Evolutionary conservation across 1,139 yeast species (phyloP).

Genomic region (Blastobotrys indianensis): DNA sequence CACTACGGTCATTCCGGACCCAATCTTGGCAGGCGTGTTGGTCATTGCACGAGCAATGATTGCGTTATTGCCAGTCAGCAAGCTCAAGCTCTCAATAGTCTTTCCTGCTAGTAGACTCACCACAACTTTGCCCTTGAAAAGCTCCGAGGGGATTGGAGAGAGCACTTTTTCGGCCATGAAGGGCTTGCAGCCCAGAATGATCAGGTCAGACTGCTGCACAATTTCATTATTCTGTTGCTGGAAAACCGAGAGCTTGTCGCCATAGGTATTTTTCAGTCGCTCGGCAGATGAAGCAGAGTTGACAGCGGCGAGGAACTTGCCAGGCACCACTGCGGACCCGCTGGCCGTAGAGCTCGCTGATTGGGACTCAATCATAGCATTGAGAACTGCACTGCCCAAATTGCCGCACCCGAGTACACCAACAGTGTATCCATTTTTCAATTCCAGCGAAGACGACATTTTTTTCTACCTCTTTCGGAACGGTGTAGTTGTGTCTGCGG

Average conservation of each 20-base stretch:
- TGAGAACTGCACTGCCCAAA: conserved; percentile 92
- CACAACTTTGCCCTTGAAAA: conserved; percentile 53
- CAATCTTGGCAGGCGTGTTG: conserved; percentile 87
- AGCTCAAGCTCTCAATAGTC: conserved; percentile 63
- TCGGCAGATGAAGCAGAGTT: conserved; percentile 48
- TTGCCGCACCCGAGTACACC: conserved; percentile 90
- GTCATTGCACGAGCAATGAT: conserved; percentile 90
- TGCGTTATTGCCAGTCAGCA: conserved; percentile 41
- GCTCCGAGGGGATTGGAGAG: conserved; percentile 35
- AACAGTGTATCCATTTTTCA: conserved; percentile 49
- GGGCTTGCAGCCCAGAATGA: conserved; percentile 85
- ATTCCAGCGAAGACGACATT: background rate
- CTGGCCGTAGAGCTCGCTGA: conserved; percentile 24
- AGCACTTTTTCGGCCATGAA: conserved; percentile 61
- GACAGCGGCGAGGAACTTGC: conserved; percentile 70
- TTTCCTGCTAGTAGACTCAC: conserved; percentile 91
- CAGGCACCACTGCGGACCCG: conserved; percentile 47
- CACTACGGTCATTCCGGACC: conserved; percentile 90
- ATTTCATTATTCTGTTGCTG: conserved; percentile 54
- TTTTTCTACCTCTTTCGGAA: background rate
- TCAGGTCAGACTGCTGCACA: conserved; percentile 57
- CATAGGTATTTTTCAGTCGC: conserved; percentile 42
- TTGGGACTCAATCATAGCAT: conserved; percentile 60
- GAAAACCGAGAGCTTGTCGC: conserved; percentile 48
- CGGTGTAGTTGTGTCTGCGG: background rate